Evolutionary conservation across 2,329 filamentous ascomycete genomes (phyloP).

Genomic region (Pseudogymnoascus sp.): DNA sequence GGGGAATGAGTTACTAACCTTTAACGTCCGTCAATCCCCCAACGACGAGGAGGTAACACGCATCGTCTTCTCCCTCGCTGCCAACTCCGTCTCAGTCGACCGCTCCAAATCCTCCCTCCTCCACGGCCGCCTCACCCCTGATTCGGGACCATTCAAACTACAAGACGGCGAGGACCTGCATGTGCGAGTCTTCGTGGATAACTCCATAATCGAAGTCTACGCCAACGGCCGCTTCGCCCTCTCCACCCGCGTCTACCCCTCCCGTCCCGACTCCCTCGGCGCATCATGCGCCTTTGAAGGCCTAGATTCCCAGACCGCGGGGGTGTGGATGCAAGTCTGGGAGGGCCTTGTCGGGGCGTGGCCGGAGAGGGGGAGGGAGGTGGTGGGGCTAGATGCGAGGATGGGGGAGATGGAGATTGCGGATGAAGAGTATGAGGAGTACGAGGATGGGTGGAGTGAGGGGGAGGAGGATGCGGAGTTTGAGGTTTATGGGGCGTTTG

Average conservation of each 20-base stretch:
- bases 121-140: neutral
- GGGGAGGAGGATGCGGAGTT: neutral
- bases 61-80: slow-evolving; percentile 15
- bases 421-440: neutral
- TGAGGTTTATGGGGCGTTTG: neutral
- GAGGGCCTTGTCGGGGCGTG: slow-evolving; percentile 15
- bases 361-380: neutral
- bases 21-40: slow-evolving; percentile 16
- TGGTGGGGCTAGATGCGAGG: neutral
- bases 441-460: neutral
- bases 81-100: slow-evolving; percentile 13
- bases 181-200: slow-evolving; percentile 15
- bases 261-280: slow-evolving; percentile 10
- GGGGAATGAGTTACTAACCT: slow-evolving; percentile 14
- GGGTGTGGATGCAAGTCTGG: slow-evolving; percentile 15
- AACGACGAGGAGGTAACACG: slow-evolving; percentile 14
- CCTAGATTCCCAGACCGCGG: slow-evolving; percentile 12
- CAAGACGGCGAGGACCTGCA: slow-evolving; percentile 15
- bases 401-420: neutral
- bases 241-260: slow-evolving; percentile 18
- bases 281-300: slow-evolving; percentile 15
- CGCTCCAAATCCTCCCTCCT: slow-evolving; percentile 13
- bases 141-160: slow-evolving; percentile 13
- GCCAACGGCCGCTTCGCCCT: slow-evolving; percentile 20
- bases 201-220: slow-evolving; percentile 19